Evolutionary conservation across 2,329 filamentous ascomycete genomes (phyloP), one percentile per base, ranked within the genome.

Genomic region (Calonectria montana): DNA sequence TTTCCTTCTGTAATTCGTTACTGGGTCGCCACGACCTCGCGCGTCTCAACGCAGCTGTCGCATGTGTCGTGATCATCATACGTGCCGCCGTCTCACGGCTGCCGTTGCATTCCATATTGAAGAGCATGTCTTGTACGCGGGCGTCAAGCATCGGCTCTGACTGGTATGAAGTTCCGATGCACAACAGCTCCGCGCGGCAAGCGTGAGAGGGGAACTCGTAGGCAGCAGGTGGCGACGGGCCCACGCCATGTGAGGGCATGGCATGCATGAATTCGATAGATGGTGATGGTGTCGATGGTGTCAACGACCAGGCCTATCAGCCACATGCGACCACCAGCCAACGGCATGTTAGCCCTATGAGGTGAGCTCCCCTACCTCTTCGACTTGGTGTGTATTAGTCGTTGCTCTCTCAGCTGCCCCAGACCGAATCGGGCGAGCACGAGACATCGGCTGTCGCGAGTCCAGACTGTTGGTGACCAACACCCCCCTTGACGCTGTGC

Each of bases 391-490:
- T 29, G 57, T 62, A 53, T 57, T 53, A 62, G 66, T 64, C 66
- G 48, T 37, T 43, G 43, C 61, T 37, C 43, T 50, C 43, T 59
- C 57, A 69, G 47, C 57, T 48, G 45, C 37, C 21, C 66, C 48
- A 69, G 55, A 27, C 67, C 29, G 29, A 62, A 65, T 57, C 27
- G 21, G 37, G 37, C 35, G 53, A 37, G 47, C 63, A 66, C 63
- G 63, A 66, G 63, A 70, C 68, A 39, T 64, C 45, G 35, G 55
- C 23, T 37, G 68, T 70, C 55, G 68, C 67, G 63, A 65, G 68
- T 53, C 68, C 63, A 70, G 68, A 66, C 68, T 62, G 68, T 35
- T 53, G 57, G 57, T 27, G 45, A 45, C 53, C 43, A 21, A 57
- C 53, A 39, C 65, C 47, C 57, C 21, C 59, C 59, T 69, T 61